phyloP scores from a whole-genome alignment of 2,329 filamentous ascomycete genomes.

The Fusarium kyushuense region DNA sequence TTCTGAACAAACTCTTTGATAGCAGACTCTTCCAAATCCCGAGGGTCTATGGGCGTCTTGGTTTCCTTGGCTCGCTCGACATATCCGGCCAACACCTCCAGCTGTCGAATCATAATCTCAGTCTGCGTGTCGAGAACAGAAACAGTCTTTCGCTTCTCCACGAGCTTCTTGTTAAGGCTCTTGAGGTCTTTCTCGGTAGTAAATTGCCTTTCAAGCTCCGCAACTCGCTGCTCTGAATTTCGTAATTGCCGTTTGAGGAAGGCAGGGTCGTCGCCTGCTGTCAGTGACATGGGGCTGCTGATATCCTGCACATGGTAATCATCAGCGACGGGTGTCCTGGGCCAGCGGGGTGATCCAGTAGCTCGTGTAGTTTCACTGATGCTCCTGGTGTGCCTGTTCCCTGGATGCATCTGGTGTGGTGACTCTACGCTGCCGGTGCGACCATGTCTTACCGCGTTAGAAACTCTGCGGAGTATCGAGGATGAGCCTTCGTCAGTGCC shows the following conservation, averaged over 20 bases:
- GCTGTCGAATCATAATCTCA: constrained; percentile 92
- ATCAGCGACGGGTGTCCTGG: constrained; percentile 73
- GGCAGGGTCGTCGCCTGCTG: constrained; percentile 73
- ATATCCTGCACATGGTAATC: constrained; percentile 70
- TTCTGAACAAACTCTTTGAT: constrained; percentile 91
- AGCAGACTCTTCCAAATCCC: constrained; percentile 86
- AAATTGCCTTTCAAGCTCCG: constrained; percentile 87
- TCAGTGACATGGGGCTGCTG: constrained; percentile 76
- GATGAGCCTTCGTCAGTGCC: constrained; percentile 81
- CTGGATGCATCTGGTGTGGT: constrained; percentile 58
- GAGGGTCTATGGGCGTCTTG: constrained; percentile 82
- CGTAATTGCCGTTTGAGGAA: constrained; percentile 81
- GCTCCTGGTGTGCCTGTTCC: constrained; percentile 68
- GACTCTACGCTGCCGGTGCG: constrained; percentile 83
- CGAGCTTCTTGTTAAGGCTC: constrained; percentile 85
- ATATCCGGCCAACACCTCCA: constrained; percentile 90
- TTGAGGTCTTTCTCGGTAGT: constrained; percentile 73
- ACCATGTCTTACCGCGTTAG: constrained; percentile 92
- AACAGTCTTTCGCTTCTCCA: constrained; percentile 95
- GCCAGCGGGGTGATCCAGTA: constrained; percentile 75
- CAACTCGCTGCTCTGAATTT: constrained; percentile 84
- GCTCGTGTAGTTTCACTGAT: constrained; percentile 75
- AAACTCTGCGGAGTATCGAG: constrained; percentile 87
- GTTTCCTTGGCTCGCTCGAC: constrained; percentile 87
- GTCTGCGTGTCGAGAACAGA: constrained; percentile 93